Evolutionary conservation across 2,329 filamentous ascomycete species (phyloP).

Genomic region (Diaporthe capsici): DNA sequence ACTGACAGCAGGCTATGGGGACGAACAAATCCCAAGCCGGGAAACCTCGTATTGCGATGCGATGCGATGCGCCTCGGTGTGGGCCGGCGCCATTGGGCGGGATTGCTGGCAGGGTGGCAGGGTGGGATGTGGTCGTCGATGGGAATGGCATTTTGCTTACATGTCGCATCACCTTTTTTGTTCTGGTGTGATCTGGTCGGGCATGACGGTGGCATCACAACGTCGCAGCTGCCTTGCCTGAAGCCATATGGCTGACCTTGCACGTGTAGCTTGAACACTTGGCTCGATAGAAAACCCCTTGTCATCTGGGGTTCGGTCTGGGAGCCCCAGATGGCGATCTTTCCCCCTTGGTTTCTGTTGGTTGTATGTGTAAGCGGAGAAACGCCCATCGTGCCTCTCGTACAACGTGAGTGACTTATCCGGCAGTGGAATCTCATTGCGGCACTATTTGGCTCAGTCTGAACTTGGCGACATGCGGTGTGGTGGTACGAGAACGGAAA

Average conservation of each 20-base stretch:
- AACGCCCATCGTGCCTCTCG: not conserved
- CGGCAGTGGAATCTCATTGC: not conserved
- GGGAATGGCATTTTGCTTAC: conserved; percentile 1
- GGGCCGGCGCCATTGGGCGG: not conserved
- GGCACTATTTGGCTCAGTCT: not conserved
- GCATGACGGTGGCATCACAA: not conserved
- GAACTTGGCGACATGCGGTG: not conserved
- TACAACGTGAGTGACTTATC: not conserved
- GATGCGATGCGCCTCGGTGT: conserved; percentile 22
- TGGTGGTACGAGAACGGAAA: not conserved
- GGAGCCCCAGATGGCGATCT: not conserved
- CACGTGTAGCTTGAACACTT: not conserved
- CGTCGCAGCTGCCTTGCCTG: not conserved
- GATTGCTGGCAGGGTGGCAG: not conserved
- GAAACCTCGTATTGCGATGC: conserved; percentile 23
- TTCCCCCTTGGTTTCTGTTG: not conserved
- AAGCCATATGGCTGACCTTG: not conserved
- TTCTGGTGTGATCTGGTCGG: not conserved
- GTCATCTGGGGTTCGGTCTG: not conserved
- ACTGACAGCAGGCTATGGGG: not conserved
- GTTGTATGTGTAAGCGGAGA: not conserved
- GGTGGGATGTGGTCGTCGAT: not conserved
- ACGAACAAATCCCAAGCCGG: conserved; percentile 21
- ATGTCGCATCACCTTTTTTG: not conserved
- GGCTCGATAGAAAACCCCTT: not conserved